phyloP scores from a whole-genome alignment of 306 rosid genomes.

The Sesbania bispinosa region DNA sequence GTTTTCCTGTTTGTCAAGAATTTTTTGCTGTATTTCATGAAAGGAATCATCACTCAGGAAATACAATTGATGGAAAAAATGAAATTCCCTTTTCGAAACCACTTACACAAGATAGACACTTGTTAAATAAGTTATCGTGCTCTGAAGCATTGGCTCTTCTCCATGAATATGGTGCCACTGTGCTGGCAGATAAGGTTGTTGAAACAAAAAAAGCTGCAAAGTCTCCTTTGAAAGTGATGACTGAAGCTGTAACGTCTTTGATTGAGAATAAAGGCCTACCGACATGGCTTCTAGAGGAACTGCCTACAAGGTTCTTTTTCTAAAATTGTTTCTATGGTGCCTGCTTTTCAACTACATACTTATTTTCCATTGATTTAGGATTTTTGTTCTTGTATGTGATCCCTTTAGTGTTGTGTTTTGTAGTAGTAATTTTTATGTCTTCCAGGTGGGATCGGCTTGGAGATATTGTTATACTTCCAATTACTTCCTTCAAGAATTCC shows the following conservation, averaged over 20 bases:
- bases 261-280: slow-evolving; percentile 60
- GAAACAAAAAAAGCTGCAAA: slow-evolving; percentile 52
- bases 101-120: no score
- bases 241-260: slow-evolving; percentile 59
- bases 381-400: slow-evolving; percentile 7
- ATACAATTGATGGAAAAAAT: slow-evolving; percentile 36
- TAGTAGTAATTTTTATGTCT: slow-evolving; percentile 23
- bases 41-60: slow-evolving; percentile 33
- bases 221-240: slow-evolving; percentile 72
- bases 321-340: slow-evolving; percentile 7
- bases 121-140: slow-evolving; percentile 37
- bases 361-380: slow-evolving; percentile 25
- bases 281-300: slow-evolving; percentile 61
- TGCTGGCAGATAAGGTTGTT: slow-evolving; percentile 55
- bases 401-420: slow-evolving; percentile 19
- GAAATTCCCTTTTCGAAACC: slow-evolving; percentile 27
- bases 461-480: slow-evolving; percentile 78
- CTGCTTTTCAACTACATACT: slow-evolving; percentile 19
- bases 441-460: slow-evolving; percentile 85
- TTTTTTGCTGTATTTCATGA: slow-evolving; percentile 43
- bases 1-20: slow-evolving; percentile 62
- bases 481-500: slow-evolving; percentile 64
- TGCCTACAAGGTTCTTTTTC: slow-evolving; percentile 67
- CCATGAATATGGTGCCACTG: slow-evolving; percentile 52
- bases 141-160: slow-evolving; percentile 58